Evolutionary conservation across 1,139 yeast genomes (phyloP).

Genomic region (Geotrichum australiense): DNA sequence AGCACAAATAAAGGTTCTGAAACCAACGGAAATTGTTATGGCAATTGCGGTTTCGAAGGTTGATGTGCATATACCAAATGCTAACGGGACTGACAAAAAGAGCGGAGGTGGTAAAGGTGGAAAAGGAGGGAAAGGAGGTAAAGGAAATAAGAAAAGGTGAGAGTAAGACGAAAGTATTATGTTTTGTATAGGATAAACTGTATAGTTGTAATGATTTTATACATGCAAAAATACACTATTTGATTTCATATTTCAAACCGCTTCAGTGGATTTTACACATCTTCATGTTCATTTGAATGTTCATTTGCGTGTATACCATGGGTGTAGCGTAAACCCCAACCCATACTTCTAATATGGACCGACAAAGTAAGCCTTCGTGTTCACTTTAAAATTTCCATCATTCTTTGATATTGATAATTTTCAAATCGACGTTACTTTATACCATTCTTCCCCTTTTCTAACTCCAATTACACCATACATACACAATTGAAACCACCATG

Average conservation of each 20-base stretch:
- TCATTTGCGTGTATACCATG: too few relatives aligned
- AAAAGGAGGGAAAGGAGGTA: slow-evolving; percentile 17
- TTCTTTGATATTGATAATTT: neutral
- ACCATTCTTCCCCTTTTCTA: neutral
- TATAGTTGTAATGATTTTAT: too few relatives aligned
- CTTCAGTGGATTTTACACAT: too few relatives aligned
- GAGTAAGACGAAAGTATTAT: too few relatives aligned
- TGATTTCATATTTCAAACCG: too few relatives aligned
- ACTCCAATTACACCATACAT: neutral
- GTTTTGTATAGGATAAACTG: too few relatives aligned
- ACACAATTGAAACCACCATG: slow-evolving; percentile 6
- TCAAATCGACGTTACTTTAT: neutral
- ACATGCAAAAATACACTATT: too few relatives aligned
- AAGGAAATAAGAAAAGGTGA: slow-evolving; percentile 15
- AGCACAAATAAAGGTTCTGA: slow-evolving; percentile 49
- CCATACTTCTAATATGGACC: neutral
- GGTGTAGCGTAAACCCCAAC: neutral
- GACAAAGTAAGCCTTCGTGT: slow-evolving; percentile 4
- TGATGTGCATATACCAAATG: slow-evolving; percentile 31
- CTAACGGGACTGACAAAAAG: slow-evolving; percentile 10
- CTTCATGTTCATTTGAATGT: too few relatives aligned
- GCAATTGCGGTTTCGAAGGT: slow-evolving; percentile 45
- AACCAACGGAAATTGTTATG: slow-evolving; percentile 49
- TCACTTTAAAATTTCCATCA: neutral
- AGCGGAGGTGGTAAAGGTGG: slow-evolving; percentile 14